These are phyloP conservation scores for Taphrina wiesneri DNA, from an alignment of 1,139 yeast species.

Conservation along the genomic window DNA sequence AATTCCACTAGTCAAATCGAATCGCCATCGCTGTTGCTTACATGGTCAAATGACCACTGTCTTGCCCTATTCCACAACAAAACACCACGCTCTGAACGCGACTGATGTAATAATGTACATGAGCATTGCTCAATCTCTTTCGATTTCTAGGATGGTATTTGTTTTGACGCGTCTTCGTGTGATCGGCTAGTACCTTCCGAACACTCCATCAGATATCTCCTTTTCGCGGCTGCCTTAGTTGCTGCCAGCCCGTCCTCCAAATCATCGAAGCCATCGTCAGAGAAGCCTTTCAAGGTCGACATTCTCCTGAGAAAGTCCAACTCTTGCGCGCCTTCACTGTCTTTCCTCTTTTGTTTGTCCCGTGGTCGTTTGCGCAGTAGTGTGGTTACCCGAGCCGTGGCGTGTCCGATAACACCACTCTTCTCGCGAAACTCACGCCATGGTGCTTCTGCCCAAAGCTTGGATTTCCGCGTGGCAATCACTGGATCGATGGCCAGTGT, in stretches of 20 bases:
- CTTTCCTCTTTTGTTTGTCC: background rate
- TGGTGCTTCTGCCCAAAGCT: constrained; percentile 21
- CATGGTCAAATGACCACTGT: background rate
- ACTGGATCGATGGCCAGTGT: constrained; percentile 12
- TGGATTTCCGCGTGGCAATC: background rate
- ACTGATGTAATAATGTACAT: background rate
- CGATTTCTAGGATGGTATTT: background rate
- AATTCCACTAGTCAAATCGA: too few species aligned
- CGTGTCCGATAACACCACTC: background rate
- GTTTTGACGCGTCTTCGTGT: background rate
- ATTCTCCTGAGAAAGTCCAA: background rate
- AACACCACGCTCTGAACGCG: background rate
- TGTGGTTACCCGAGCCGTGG: background rate
- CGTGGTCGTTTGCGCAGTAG: background rate
- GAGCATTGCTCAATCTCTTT: background rate
- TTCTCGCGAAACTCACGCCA: constrained; percentile 1
- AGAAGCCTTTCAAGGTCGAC: background rate
- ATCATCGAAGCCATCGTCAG: constrained; percentile 7
- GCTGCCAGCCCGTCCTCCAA: background rate
- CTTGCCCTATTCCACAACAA: background rate
- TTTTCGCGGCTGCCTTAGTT: background rate
- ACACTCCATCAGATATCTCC: background rate
- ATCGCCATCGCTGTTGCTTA: background rate
- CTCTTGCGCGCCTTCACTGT: background rate
- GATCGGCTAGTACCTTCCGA: background rate